Evolutionary conservation across 331 rosid genomes (phyloP), one percentile per base, ranked within the genome.

Genomic region (Phaseolus coccineus): DNA sequence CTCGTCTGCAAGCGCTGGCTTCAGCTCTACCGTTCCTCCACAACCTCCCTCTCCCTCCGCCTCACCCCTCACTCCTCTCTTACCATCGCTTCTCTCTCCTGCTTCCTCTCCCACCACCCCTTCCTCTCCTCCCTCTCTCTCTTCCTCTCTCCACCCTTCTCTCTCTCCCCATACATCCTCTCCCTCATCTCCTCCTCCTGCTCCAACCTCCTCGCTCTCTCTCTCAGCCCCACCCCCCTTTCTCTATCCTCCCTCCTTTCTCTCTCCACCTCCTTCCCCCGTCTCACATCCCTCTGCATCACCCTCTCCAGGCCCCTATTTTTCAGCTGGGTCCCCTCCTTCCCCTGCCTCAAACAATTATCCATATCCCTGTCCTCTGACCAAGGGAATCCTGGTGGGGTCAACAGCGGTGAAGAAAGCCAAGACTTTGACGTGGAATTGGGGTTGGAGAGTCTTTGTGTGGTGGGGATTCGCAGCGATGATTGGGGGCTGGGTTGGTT

Each of bases 1-100:
- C 74, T 95, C 6, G 98, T 95, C 78, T 93, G 85, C 72, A 93
- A 88, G 78, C 94, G 98, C 14, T 95, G 99, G 99, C 99, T 95
- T 57, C 65, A 40, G 56, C 94, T 95, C 76, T 84, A 76, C 86
- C 91, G 99, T 19, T 79, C 91, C 14, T 91, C 96, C 51, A 87
- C 28, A 55, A 87, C 91, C 69, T 80, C 92, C 48, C 92, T 95
- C 35, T 88, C 96, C 27, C 96, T 95, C 31, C 91, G 83, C 13
- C 69, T 92, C 56, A 37, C 77, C 48, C 81, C 81, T 37, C 85
- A 44, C 33, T 67, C 78, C 87, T n/a, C 14, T 81, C 3, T 42
- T 3, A 42, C 3, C 84, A 85, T 85, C 90, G 82, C 96, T 65
- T 91, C 82, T 57, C 91, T 94, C 73, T 83, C 87, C 39, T 83